Conservation (phyloP, 2,329 filamentous ascomycete species). For the Aspergillus uvarum region DNA sequence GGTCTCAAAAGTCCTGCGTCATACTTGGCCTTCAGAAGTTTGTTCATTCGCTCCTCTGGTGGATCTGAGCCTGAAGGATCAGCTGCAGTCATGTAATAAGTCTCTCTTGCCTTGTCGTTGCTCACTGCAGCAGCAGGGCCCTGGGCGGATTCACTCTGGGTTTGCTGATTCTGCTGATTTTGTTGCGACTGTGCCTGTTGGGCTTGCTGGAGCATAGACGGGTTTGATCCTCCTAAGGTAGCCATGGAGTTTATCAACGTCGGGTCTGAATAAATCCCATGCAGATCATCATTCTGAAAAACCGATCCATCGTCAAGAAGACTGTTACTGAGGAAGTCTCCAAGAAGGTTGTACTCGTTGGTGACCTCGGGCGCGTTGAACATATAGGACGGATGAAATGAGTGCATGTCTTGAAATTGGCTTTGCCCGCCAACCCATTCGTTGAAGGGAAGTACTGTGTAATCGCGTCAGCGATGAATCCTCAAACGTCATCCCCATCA, state of each 20-base stretch:
- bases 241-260: constrained; percentile 50
- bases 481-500: constrained; percentile 7
- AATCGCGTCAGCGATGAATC: constrained; percentile 27
- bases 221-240: constrained; percentile 31
- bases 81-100: constrained; percentile 93
- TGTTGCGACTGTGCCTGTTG: constrained; percentile 36
- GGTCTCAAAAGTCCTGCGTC: constrained; percentile 91
- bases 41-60: constrained; percentile 92
- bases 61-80: constrained; percentile 85
- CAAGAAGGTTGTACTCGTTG: constrained; percentile 94
- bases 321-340: constrained; percentile 92
- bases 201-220: constrained; percentile 35
- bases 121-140: constrained; percentile 62
- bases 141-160: constrained; percentile 56
- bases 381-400: constrained; percentile 91
- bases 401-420: constrained; percentile 91
- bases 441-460: constrained; percentile 74
- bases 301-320: constrained; percentile 79
- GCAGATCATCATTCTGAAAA: constrained; percentile 64
- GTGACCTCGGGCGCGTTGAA: constrained; percentile 91
- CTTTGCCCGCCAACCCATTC: constrained; percentile 77
- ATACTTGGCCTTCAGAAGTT: constrained; percentile 90
- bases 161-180: constrained; percentile 31
- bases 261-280: constrained; percentile 62
- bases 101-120: constrained; percentile 70